These are phyloP conservation scores for Xylaria palmicola DNA, from an alignment of 495 filamentous ascomycete species.

Conservation along the genomic window DNA sequence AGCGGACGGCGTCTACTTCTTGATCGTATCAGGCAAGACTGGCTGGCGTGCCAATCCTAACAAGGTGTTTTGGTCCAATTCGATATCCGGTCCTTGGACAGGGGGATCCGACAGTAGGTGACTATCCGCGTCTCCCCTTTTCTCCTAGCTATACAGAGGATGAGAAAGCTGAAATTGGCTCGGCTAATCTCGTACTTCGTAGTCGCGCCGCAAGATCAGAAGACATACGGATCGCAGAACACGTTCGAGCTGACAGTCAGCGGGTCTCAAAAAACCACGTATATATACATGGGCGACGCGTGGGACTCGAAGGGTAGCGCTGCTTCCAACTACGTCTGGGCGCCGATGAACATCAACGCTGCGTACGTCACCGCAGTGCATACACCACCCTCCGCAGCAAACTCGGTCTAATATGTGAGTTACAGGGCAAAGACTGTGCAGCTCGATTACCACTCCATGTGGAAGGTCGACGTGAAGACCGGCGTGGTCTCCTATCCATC, in stretches of 20 bases:
- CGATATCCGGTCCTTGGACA: conserved; percentile 37
- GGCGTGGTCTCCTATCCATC: conserved; percentile 38
- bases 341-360: conserved; percentile 37
- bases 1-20: conserved; percentile 40
- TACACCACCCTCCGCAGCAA: not conserved
- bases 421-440: conserved; percentile 31
- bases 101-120: conserved; percentile 32
- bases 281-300: conserved; percentile 47
- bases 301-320: conserved; percentile 44
- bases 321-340: conserved; percentile 42
- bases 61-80: conserved; percentile 41
- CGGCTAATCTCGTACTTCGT: not conserved
- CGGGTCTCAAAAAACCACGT: conserved; percentile 40
- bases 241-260: conserved; percentile 43
- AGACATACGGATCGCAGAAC: conserved; percentile 48
- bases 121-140: not conserved
- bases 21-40: conserved; percentile 46
- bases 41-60: conserved; percentile 45
- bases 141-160: not conserved
- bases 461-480: conserved; percentile 44
- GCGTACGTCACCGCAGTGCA: conserved; percentile 19
- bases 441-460: conserved; percentile 45
- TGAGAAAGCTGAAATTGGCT: not conserved
- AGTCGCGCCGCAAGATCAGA: conserved; percentile 40
- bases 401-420: not conserved